These are phyloP conservation scores for Pichia sp. DNA, from an alignment of 1,139 yeast genomes.

Conservation along the genomic window DNA sequence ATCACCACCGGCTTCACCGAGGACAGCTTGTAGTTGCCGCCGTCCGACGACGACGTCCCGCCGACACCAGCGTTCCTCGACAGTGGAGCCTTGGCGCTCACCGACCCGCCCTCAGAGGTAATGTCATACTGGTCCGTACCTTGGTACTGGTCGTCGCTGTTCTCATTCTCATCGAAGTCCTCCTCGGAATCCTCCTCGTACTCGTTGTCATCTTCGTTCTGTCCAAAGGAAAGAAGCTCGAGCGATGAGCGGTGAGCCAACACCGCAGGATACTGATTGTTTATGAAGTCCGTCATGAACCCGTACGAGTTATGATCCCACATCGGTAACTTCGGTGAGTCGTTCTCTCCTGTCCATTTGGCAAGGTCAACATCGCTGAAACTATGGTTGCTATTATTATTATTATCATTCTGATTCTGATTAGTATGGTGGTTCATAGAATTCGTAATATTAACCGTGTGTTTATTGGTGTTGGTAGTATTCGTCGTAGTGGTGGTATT, in stretches of 20 bases:
- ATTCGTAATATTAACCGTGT: neutral
- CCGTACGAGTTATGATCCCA: slow-evolving; percentile 56
- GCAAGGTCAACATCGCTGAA: slow-evolving; percentile 16
- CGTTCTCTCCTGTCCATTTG: slow-evolving; percentile 25
- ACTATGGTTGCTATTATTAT: neutral
- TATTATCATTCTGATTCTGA: neutral
- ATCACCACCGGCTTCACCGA: slow-evolving; percentile 13
- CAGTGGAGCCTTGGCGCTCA: slow-evolving; percentile 13
- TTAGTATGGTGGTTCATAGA: neutral
- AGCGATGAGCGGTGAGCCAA: slow-evolving; percentile 9
- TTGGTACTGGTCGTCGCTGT: slow-evolving; percentile 17
- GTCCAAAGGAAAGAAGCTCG: neutral
- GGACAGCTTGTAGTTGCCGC: slow-evolving; percentile 5
- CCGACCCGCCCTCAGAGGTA: slow-evolving; percentile 14
- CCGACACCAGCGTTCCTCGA: neutral
- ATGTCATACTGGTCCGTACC: slow-evolving; percentile 11
- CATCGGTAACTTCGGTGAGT: slow-evolving; percentile 23
- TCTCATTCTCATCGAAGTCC: slow-evolving; percentile 13
- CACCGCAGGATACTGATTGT: slow-evolving; percentile 23
- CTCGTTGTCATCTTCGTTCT: slow-evolving; percentile 13
- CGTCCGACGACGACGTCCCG: slow-evolving; percentile 6
- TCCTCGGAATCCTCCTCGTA: slow-evolving; percentile 22
- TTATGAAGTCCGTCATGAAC: slow-evolving; percentile 47
- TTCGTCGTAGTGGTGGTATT: neutral
- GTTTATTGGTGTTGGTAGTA: neutral